phyloP scores from a whole-genome alignment of 352 stramenopile species.

The Pythium apleroticum region DNA sequence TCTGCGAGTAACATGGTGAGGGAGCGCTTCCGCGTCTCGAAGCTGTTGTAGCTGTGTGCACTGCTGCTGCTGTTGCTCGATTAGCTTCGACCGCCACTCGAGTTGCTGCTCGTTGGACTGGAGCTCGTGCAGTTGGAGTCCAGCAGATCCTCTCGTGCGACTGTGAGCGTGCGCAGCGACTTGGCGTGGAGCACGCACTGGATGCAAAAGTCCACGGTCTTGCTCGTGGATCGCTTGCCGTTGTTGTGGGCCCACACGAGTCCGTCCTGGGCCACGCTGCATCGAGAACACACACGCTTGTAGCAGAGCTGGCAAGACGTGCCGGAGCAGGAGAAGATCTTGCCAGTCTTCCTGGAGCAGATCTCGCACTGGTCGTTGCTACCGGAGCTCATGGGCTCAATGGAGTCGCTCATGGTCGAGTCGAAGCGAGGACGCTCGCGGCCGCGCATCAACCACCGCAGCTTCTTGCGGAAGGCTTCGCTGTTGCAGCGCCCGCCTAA shows the following conservation, averaged over 20 bases:
- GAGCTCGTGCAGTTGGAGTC: too few relatives aligned
- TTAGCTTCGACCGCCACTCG: too few relatives aligned
- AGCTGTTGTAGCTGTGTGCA: background rate
- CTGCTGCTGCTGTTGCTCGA: too few relatives aligned
- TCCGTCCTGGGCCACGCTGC: slow-evolving; percentile 10
- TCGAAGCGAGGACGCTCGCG: background rate
- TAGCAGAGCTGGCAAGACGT: slow-evolving; percentile 23
- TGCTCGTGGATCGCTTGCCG: background rate
- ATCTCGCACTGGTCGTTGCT: slow-evolving; percentile 9
- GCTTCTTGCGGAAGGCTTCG: slow-evolving; percentile 42
- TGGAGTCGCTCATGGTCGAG: background rate
- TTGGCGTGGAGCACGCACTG: slow-evolving; percentile 2
- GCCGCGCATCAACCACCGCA: slow-evolving; percentile 36
- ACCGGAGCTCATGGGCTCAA: background rate
- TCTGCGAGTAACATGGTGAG: background rate
- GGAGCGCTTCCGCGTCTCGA: background rate
- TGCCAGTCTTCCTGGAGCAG: slow-evolving; percentile 7
- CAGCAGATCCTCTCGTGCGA: background rate
- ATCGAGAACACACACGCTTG: slow-evolving; percentile 23
- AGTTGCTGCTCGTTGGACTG: too few relatives aligned
- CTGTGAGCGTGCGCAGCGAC: background rate
- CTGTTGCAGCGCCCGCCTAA: slow-evolving; percentile 7
- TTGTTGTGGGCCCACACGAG: background rate
- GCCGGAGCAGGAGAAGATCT: slow-evolving; percentile 11
- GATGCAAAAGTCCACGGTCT: slow-evolving; percentile 7